Evolutionary conservation across 306 rosid species (phyloP), one percentile per base, ranked within the genome.

Genomic region (Begonia peltatifolia): DNA sequence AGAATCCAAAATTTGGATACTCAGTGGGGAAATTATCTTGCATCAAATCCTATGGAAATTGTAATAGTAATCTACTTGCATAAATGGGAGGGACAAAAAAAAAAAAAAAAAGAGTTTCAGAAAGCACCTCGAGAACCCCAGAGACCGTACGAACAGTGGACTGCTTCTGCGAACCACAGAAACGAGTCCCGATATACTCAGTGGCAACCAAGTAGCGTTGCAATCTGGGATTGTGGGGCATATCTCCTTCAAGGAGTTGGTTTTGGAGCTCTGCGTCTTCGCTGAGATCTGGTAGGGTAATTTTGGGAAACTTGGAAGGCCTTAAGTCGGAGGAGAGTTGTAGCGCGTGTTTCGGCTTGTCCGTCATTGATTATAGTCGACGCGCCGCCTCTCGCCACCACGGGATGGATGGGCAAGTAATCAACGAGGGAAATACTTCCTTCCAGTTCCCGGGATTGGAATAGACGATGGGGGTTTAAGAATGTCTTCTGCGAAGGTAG

Each of bases 161-260:
- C 66, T 86, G 99, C 64, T 90, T 67, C 87, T 90, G 99, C 11
- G 88, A 90, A 13, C 99, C 99, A 4, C 61, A 83, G 79, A 90
- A 90, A 14, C 74, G 88, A 73, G 83, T 80, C 2, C 99, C 99
- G 9, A 83, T 75, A 54, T 90, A 90, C 56, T 90, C 99, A 38
- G 86, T 61, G 7, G 99, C 95, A 3, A 90, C 23, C 62, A 90
- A 63, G 64, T 90, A 90, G 9, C 99, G 88, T 56, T 90, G 94
- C 41, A 69, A 69, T 60, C 66, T 63, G 11, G 74, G 64, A 49
- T 71, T 74, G 42, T 52, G 80, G 50, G 17, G 63, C 94, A 76
- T 90, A 47, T 65, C 12, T 61, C 59, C 57, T 14, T 46, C 38
- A 30, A 30, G 42, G 11, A 18, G 16, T 38, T 53, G 62, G 14